Conservation (phyloP, 768 basidiomycete species). For the Hygrocybe coccinea region DNA sequence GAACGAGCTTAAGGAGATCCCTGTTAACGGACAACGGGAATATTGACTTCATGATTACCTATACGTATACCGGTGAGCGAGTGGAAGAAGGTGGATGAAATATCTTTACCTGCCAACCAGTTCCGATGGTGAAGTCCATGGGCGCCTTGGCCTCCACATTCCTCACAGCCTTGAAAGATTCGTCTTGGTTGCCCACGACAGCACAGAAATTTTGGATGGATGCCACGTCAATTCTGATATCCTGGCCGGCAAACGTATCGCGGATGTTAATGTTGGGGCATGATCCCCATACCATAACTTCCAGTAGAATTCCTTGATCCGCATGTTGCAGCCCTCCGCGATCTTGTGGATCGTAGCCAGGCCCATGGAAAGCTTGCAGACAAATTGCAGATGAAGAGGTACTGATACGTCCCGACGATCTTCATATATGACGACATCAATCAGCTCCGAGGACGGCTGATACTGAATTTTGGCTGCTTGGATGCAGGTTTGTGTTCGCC, state of each 20-base stretch:
- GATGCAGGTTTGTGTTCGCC: constrained; percentile 69
- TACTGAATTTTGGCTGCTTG: constrained; percentile 75
- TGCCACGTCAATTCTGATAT: constrained; percentile 70
- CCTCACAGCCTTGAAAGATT: constrained; percentile 78
- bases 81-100: not conserved
- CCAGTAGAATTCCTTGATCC: constrained; percentile 99
- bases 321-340: constrained; percentile 71
- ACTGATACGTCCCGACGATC: constrained; percentile 73
- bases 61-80: constrained; percentile 9
- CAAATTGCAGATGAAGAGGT: constrained; percentile 76
- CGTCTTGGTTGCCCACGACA: constrained; percentile 90
- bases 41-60: constrained; percentile 99
- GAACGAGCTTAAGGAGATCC: constrained; percentile 91
- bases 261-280: constrained; percentile 75
- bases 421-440: constrained; percentile 76
- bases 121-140: constrained; percentile 98
- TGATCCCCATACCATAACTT: constrained; percentile 94
- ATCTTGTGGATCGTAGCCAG: constrained; percentile 93
- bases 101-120: constrained; percentile 88
- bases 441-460: constrained; percentile 45
- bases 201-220: constrained; percentile 87
- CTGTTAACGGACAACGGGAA: constrained; percentile 99
- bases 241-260: constrained; percentile 81
- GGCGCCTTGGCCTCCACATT: constrained; percentile 75
- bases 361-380: constrained; percentile 82